These are phyloP conservation scores for Hypsizygus marmoreus DNA, from an alignment of 768 basidiomycete genomes.

Conservation along the genomic window DNA sequence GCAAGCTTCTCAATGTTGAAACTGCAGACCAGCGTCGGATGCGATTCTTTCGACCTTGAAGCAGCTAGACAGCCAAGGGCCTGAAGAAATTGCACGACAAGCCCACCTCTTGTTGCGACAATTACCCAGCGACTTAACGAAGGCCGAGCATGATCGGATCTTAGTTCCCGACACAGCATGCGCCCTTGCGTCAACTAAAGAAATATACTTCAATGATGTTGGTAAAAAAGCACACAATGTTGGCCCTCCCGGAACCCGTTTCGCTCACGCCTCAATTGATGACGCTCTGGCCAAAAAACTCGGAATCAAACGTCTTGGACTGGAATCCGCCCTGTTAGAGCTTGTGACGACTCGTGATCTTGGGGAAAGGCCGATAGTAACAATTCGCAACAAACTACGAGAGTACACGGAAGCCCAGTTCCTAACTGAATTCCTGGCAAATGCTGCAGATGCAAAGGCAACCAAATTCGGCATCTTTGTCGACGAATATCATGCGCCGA, in stretches of 20 bases:
- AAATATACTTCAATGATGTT: conserved; percentile 45
- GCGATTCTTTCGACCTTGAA: conserved; percentile 27
- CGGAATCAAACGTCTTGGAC: conserved; percentile 33
- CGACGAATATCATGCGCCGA: conserved; percentile 26
- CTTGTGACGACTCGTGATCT: conserved; percentile 36
- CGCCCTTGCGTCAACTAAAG: conserved; percentile 25
- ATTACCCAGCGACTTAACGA: conserved; percentile 21
- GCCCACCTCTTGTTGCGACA: conserved; percentile 32
- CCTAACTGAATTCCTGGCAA: conserved; percentile 53
- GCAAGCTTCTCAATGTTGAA: background rate
- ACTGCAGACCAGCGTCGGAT: conserved; percentile 30
- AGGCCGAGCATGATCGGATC: conserved; percentile 16
- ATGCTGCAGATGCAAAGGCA: conserved; percentile 52
- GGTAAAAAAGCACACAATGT: conserved; percentile 30
- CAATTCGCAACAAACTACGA: conserved; percentile 42
- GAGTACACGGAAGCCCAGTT: conserved; percentile 46
- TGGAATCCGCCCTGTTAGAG: conserved; percentile 30
- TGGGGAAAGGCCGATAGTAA: conserved; percentile 42
- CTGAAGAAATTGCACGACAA: conserved; percentile 21
- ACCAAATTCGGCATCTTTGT: conserved; percentile 42
- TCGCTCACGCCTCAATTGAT: conserved; percentile 35
- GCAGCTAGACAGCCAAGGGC: background rate
- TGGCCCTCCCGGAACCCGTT: conserved; percentile 10
- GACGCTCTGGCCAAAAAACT: conserved; percentile 32
- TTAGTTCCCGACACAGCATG: conserved; percentile 35